Evolutionary conservation across 306 rosid species (phyloP), one percentile per base, ranked within the genome.

Genomic region (Cicer pinnatifidum): DNA sequence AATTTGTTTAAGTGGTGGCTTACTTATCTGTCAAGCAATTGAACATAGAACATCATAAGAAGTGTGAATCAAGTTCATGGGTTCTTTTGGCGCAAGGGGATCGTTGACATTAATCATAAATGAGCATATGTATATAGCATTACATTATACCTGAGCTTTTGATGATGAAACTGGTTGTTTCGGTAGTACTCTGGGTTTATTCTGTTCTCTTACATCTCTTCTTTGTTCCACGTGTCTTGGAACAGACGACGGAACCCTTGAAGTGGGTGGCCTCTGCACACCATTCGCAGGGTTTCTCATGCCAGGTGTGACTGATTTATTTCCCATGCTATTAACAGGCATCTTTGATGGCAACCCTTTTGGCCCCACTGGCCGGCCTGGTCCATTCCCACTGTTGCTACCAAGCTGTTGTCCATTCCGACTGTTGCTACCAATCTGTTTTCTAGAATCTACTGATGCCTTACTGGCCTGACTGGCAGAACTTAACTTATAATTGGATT

Each of bases 391-490:
- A 17, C 46, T 81, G 66, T 77, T 84, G 76, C 69, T 88, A 69
- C 84, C 86, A 66, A 88, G 89, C 50, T 83, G 96, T 71, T 63
- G 88, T 81, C 88, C 92, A 81, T 64, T 88, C 61, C 82, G 90
- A 17, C 46, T 80, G 69, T 77, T 84, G 76, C 69, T 88, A 69
- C 84, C 86, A 66, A 87, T 88, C 50, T 83, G 96, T 71, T 63
- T 89, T 81, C 88, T 89, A 73, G 90, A 75, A 82, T 87, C 90
- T 72, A 72, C 39, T 0, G 75, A 54, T 58, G 76, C 58, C 52
- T 63, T 69, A 77, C 79, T 77, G 33, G 83, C 81, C 76, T 79
- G 84, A 78, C 83, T 69, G 44, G 82, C 44, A 79, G 89, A 83
- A 82, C 84, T 77, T 52, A 76, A 78, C 79, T 84, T 88, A 75